Base-by-base conservation (phyloP, 352 stramenopile species). In the Pythium myriotylum region DNA sequence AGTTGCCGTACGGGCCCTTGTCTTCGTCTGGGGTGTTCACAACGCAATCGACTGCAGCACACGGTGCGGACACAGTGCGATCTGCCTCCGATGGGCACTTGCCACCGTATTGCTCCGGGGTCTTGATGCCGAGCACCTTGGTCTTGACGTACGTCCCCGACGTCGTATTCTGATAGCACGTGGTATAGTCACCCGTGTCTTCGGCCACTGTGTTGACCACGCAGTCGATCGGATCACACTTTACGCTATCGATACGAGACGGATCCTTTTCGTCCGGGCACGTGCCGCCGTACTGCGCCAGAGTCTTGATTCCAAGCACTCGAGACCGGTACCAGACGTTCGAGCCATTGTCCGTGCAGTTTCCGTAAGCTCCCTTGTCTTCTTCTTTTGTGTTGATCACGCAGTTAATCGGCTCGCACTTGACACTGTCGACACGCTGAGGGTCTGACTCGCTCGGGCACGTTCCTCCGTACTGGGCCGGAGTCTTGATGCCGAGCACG, bases 41-140 rank as follows among this genome's bases (percentile, higher is more conserved):
- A 6, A 43, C 37, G n/a, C 37, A 43, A 4, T 17, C 13, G 7
- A 43, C 37, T 7, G 13, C 37, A 17, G 13, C 37, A 20, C 37
- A 43, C 13, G 17, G 37, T 14, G 13, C 37, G 7, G 13, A 20
- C 4, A 43, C 17, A 6, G 37, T 20, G 37, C 37, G 37, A 14
- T 43, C 37, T 3, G 37, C 17, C 37, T 43, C 37, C 13, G 13
- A 17, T 14, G 5, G 37, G n/a, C 37, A 43, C 37, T 6, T 43
- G 37, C 37, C 37, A 14, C 37, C 37, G 37, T 43, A 17, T 14
- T 43, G 8, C 7, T 6, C 37, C 13, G 5, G 5, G 7, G 5
- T 16, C 37, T 43, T 43, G 37, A 43, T 35, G 10, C 29, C 37
- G n/a, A 43, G 37, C 37, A 43, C 37, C 37, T 43, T 43, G 37